phyloP scores from a whole-genome alignment of 75 land plant genomes.

The Pinus taeda region DNA sequence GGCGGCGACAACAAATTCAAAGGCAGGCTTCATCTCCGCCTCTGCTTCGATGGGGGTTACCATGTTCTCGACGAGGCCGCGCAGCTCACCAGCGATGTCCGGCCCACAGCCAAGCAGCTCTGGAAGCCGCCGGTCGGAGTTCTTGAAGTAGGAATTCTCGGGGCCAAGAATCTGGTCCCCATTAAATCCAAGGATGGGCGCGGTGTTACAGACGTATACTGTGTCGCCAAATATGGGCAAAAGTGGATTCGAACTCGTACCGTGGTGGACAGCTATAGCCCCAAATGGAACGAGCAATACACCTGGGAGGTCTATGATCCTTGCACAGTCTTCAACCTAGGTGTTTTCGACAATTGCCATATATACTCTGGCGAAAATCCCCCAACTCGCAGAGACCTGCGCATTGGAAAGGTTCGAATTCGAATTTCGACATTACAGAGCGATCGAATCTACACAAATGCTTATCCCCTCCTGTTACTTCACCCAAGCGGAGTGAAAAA shows the following conservation, averaged over 20 bases:
- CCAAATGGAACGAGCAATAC: conserved; percentile 93
- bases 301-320: conserved; percentile 92
- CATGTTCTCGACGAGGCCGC: conserved; percentile 81
- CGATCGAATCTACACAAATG: conserved; percentile 59
- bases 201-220: conserved; percentile 75
- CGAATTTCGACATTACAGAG: conserved; percentile 80
- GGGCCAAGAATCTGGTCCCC: conserved; percentile 66
- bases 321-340: conserved; percentile 78
- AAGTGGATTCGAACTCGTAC: conserved; percentile 90
- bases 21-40: conserved; percentile 5
- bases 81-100: conserved; percentile 59
- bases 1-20: neutral
- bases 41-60: conserved; percentile 75
- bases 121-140: conserved; percentile 56
- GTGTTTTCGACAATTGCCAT: conserved; percentile 45
- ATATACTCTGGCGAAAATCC: neutral
- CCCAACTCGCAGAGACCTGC: conserved; percentile 33
- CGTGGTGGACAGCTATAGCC: conserved; percentile 69
- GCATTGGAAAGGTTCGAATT: conserved; percentile 79
- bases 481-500: conserved; percentile 76
- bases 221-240: conserved; percentile 78
- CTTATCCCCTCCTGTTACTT: conserved; percentile 58
- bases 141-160: conserved; percentile 71
- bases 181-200: conserved; percentile 69
- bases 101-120: conserved; percentile 64